Evolutionary conservation across 2,329 filamentous ascomycete species (phyloP).

Genomic region (Apiospora marii): DNA sequence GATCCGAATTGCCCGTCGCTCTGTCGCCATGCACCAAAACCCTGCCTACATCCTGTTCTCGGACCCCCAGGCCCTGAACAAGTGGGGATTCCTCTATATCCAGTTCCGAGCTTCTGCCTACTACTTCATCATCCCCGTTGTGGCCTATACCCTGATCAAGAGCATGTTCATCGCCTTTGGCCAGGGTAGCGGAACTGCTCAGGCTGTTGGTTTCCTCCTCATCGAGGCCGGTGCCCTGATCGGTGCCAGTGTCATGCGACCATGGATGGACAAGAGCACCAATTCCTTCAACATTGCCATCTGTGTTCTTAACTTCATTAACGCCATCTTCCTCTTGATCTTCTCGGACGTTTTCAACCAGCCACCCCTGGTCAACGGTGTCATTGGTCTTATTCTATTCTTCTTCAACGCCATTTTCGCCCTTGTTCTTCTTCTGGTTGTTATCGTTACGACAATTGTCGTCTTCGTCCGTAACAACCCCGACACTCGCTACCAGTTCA

Average conservation of each 20-base stretch:
- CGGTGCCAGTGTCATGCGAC: conserved; percentile 75
- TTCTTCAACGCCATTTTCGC: conserved; percentile 82
- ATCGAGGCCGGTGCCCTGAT: conserved; percentile 79
- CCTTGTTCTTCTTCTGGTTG: conserved; percentile 77
- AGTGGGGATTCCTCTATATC: conserved; percentile 92
- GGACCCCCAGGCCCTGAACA: conserved; percentile 83
- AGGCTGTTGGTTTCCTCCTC: conserved; percentile 79
- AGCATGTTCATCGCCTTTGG: conserved; percentile 82
- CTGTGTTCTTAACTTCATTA: conserved; percentile 81
- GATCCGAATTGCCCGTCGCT: conserved; percentile 80
- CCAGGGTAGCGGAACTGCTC: conserved; percentile 70
- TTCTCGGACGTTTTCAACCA: conserved; percentile 85
- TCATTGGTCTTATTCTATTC: conserved; percentile 86
- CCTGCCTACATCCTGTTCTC: conserved; percentile 91
- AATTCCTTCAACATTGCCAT: conserved; percentile 91
- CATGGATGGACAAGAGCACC: conserved; percentile 97
- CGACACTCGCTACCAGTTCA: conserved; percentile 85
- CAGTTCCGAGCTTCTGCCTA: conserved; percentile 89
- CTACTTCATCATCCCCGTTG: conserved; percentile 82
- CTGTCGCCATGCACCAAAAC: conserved; percentile 87
- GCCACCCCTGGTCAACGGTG: conserved; percentile 78
- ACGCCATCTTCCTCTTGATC: conserved; percentile 80
- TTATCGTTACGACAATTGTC: conserved; percentile 70
- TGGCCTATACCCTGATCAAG: conserved; percentile 79
- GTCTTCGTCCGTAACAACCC: conserved; percentile 86